These are phyloP conservation scores for Phytopythium boreale DNA, from an alignment of 352 stramenopile genomes.

Conservation along the genomic window DNA sequence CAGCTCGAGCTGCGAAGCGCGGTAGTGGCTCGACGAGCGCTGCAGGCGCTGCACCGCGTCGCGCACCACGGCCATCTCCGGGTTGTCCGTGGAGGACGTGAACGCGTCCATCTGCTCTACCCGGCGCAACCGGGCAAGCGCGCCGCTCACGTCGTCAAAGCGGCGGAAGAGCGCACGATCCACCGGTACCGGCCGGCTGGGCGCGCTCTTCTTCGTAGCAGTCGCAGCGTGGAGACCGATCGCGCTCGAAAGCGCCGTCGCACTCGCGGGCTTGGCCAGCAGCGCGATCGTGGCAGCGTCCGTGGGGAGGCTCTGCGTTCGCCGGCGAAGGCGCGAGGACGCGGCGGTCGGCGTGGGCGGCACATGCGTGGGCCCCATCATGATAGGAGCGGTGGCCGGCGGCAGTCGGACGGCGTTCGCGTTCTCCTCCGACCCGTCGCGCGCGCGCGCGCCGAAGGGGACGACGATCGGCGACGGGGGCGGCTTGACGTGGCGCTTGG, in stretches of 20 bases:
- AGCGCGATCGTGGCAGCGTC: constrained; percentile 8
- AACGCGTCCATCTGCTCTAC: constrained; percentile 32
- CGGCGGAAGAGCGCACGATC: constrained; percentile 56
- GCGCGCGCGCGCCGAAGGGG: background rate
- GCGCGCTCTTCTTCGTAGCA: background rate
- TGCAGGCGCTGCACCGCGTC: constrained; percentile 37
- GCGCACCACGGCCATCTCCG: constrained; percentile 40
- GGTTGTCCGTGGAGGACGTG: constrained; percentile 11
- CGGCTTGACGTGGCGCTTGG: background rate
- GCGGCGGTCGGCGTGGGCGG: background rate
- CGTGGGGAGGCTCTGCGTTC: constrained; percentile 30
- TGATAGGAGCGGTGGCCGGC: background rate
- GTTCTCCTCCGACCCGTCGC: constrained; percentile 1
- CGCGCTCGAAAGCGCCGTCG: background rate
- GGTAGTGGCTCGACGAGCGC: constrained; percentile 33
- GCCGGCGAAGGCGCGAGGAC: constrained; percentile 10
- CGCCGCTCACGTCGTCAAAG: constrained; percentile 51
- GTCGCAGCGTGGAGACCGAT: constrained; percentile 1
- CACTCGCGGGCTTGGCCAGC: constrained; percentile 7
- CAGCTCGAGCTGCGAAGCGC: constrained; percentile 59
- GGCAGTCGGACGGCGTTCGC: background rate
- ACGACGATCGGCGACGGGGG: background rate
- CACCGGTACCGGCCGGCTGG: constrained; percentile 21
- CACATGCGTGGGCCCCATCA: background rate
- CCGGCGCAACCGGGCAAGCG: constrained; percentile 36